Base-by-base conservation (phyloP, 805 yeast species). In the Pichia exigua region DNA sequence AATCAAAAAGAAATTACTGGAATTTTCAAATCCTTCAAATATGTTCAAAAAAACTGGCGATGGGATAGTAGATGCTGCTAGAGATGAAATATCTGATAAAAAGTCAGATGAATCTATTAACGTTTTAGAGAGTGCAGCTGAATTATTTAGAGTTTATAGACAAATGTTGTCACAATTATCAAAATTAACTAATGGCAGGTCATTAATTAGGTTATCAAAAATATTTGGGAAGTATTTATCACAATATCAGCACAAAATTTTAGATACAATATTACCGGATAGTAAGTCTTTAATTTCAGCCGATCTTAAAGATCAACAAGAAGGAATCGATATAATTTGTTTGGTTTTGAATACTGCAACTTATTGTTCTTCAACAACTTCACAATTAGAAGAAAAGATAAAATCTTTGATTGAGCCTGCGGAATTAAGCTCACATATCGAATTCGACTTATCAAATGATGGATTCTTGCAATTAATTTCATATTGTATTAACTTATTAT, bases 341-440 rank as follows among this genome's bases (percentile, higher is more conserved):
- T 70, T 88, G 62, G 77, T 90, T 11, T 69, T 92, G 38, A 88
- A 89, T 59, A 92, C 99, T 0, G 89, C 96, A 1, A 96, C 92
- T 63, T 94, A 91, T 65, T 83, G 96, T 53, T 78, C 87, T 18
- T 73, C 80, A 12, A 94, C 96, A 3, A 79, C 84, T 2, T 76
- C 75, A 13, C 97, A 94, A 63, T 69, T 94, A 44, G 89, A 83
- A 58, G 86, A 83, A 26, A 79, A 79, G 58, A 66, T 62, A 71
- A 71, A 45, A 59, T 75, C 65, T 63, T 69, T 67, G 59, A 73
- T 65, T 57, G 49, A 56, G 42, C 65, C 68, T 18, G 61, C 65
- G 17, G 65, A 67, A 21, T 66, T 66, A 47, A 61, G 71, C 13
- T 70, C 67, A 21, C 72, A 70, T 52, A 61, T 82, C n/a, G 64